Conservation (phyloP, 2,329 filamentous ascomycete genomes). For the Epichloe sp. region DNA sequence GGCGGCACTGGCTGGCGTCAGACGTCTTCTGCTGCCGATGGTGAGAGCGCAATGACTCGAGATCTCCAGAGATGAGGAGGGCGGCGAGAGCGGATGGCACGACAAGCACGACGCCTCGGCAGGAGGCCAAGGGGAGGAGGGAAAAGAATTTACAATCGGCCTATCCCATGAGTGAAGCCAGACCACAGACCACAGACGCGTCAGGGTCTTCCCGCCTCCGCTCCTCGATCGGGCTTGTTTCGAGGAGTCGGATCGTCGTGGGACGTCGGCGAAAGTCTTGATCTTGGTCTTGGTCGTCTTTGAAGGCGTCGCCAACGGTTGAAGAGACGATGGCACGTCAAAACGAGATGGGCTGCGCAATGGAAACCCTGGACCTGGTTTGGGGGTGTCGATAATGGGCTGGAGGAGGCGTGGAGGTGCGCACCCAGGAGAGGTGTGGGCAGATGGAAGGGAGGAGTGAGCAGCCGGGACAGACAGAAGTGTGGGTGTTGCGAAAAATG, state of each 20-base stretch:
- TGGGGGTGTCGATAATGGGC: slow-evolving; percentile 30
- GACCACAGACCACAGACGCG: slow-evolving; percentile 2
- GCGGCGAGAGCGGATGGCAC: neutral
- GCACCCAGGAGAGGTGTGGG: slow-evolving; percentile 22
- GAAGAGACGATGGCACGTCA: slow-evolving; percentile 5
- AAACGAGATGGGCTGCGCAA: slow-evolving; percentile 8
- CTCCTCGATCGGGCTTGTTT: slow-evolving; percentile 1
- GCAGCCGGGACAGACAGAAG: slow-evolving; percentile 7
- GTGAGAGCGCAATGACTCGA: neutral
- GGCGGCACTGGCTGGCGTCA: neutral
- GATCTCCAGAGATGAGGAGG: neutral
- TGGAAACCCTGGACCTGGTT: slow-evolving; percentile 17
- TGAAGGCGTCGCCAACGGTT: slow-evolving; percentile 4
- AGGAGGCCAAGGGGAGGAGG: neutral
- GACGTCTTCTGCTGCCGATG: neutral
- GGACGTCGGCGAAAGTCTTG: neutral
- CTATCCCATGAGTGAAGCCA: neutral
- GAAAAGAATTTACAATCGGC: neutral
- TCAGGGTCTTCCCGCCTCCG: slow-evolving; percentile 1
- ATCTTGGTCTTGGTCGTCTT: slow-evolving; percentile 1
- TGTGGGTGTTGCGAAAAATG: slow-evolving; percentile 5
- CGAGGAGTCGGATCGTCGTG: slow-evolving; percentile 2
- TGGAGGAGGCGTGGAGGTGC: slow-evolving; percentile 26
- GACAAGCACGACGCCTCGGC: neutral
- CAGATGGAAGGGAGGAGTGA: slow-evolving; percentile 16